Evolutionary conservation across 2,329 filamentous ascomycete genomes (phyloP).

Genomic region (Cordyceps fumosorosea): DNA sequence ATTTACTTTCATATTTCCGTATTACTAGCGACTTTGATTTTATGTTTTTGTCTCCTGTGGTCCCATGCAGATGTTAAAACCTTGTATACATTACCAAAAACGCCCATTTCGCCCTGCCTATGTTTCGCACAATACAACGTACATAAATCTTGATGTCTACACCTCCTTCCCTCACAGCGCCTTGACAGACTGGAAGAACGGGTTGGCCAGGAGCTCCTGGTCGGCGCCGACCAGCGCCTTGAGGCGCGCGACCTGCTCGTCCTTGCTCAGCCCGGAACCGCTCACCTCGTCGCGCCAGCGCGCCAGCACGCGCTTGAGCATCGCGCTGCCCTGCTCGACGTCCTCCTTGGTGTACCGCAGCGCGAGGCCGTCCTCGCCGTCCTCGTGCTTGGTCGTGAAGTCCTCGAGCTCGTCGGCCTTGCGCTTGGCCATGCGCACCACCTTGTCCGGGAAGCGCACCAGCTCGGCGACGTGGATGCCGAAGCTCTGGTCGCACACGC

Average conservation of each 20-base stretch:
- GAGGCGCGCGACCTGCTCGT: conserved; percentile 73
- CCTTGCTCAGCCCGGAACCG: conserved; percentile 50
- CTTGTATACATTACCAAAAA: neutral
- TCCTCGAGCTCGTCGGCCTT: conserved; percentile 98
- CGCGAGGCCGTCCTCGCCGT: conserved; percentile 27
- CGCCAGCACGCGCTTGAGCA: conserved; percentile 76
- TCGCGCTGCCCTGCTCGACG: conserved; percentile 77
- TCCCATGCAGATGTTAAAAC: neutral
- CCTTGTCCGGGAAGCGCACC: conserved; percentile 92
- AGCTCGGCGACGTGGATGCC: conserved; percentile 97
- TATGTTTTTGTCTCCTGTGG: neutral
- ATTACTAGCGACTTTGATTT: neutral
- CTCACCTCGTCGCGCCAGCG: conserved; percentile 78
- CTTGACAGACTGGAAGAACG: conserved; percentile 64
- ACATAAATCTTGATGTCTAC: neutral
- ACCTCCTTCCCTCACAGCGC: conserved; percentile 33
- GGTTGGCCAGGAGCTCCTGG: conserved; percentile 54
- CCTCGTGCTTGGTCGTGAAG: conserved; percentile 74
- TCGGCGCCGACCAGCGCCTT: conserved; percentile 72
- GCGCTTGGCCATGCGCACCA: conserved; percentile 97
- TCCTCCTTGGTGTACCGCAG: conserved; percentile 71
- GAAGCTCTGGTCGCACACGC: conserved; percentile 95
- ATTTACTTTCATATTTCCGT: neutral
- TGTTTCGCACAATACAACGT: neutral
- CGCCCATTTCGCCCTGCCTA: conserved; percentile 4